phyloP scores from a whole-genome alignment of 1,284 basidiomycete species.

The Rhizoctonia solani region DNA sequence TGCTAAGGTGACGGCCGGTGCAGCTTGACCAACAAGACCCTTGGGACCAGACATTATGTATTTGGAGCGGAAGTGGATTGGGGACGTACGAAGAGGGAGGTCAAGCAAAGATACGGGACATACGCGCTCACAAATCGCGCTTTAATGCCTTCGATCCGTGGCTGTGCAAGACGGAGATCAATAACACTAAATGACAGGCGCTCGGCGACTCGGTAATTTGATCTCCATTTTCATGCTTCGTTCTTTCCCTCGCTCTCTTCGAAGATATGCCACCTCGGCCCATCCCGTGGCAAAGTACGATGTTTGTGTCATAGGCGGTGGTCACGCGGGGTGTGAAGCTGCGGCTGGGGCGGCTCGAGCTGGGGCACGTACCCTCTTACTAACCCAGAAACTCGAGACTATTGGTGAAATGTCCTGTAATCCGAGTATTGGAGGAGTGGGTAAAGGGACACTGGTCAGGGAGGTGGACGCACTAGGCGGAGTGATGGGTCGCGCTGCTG shows the following conservation, averaged over 20 bases:
- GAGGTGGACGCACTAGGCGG: slow-evolving; percentile 90
- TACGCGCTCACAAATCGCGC: too few species aligned
- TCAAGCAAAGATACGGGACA: too few species aligned
- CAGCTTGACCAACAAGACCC: slow-evolving; percentile 53
- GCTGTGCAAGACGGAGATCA: too few species aligned
- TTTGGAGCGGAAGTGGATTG: slow-evolving; percentile 40
- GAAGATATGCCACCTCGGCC: not conserved
- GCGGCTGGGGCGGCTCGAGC: slow-evolving; percentile 82
- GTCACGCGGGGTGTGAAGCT: slow-evolving; percentile 90
- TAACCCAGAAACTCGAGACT: slow-evolving; percentile 79
- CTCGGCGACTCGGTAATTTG: too few species aligned
- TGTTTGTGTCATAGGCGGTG: slow-evolving; percentile 87
- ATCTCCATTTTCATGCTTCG: not conserved
- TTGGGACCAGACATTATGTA: slow-evolving; percentile 41
- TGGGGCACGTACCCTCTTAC: slow-evolving; percentile 75
- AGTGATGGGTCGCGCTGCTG: slow-evolving; percentile 73
- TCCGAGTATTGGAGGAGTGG: slow-evolving; percentile 85
- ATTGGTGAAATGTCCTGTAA: slow-evolving; percentile 91
- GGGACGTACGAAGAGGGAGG: too few species aligned
- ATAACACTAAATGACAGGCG: not conserved
- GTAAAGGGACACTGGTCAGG: slow-evolving; percentile 85
- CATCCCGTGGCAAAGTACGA: slow-evolving; percentile 2
- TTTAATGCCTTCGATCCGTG: too few species aligned
- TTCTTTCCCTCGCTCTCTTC: not conserved
- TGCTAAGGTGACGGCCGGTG: slow-evolving; percentile 57